These are phyloP conservation scores for Smittium culicis DNA, from an alignment of 371 early-diverging fungal species.

Conservation along the genomic window DNA sequence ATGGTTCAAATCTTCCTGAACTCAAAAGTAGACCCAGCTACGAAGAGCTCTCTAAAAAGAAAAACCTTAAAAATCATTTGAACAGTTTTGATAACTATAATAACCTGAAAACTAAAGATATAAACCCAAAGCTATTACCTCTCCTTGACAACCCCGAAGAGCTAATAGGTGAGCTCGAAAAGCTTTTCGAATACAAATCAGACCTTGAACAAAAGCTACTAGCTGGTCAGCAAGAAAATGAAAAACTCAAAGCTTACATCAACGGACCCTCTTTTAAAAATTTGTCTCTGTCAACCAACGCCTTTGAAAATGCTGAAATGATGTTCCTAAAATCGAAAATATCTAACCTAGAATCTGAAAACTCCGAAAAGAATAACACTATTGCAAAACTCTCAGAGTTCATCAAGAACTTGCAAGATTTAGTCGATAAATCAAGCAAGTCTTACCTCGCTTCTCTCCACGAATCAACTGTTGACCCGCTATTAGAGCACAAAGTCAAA, in stretches of 20 bases:
- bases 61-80: neutral
- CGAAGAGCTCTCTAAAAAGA: neutral
- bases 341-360: neutral
- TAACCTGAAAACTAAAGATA: neutral
- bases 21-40: neutral
- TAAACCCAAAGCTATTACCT: neutral
- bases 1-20: neutral
- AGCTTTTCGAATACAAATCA: neutral
- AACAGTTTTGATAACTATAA: neutral
- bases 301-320: neutral
- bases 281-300: neutral
- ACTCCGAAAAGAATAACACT: neutral
- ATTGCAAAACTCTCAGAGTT: neutral
- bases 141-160: neutral
- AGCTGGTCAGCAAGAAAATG: neutral
- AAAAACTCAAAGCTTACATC: neutral
- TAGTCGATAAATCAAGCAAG: neutral
- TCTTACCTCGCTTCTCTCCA: neutral
- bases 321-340: neutral
- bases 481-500: slow-evolving; percentile 5
- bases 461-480: neutral
- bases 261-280: neutral
- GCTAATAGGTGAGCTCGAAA: neutral
- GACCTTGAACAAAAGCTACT: neutral
- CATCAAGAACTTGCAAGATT: neutral